These are phyloP conservation scores for Cylindrotheca closterium DNA, from an alignment of 108 stramenopile species.

Conservation along the genomic window DNA sequence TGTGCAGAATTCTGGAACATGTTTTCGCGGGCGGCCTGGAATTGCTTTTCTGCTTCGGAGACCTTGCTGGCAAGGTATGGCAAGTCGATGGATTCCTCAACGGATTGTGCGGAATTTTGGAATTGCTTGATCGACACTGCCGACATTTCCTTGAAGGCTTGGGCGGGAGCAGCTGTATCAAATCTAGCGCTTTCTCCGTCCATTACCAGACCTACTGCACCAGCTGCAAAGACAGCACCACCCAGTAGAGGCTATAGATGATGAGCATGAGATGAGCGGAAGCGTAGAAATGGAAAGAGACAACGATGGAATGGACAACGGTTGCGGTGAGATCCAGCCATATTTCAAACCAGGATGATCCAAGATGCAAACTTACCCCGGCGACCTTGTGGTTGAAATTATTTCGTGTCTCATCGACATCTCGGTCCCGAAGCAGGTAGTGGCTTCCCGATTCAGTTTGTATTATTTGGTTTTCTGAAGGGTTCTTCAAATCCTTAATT, in stretches of 20 bases:
- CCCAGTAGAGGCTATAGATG: neutral
- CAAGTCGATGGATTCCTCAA: neutral
- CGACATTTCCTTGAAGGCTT: neutral
- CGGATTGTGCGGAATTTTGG: neutral
- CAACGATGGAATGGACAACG: neutral
- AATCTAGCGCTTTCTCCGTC: neutral
- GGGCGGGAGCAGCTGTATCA: neutral
- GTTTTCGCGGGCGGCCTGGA: neutral
- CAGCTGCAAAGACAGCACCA: neutral
- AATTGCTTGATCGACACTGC: neutral
- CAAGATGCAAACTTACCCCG: neutral
- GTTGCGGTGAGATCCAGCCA: neutral
- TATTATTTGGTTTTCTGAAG: neutral
- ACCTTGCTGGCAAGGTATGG: neutral
- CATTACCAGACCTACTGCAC: neutral
- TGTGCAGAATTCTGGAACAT: neutral
- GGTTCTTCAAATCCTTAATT: neutral
- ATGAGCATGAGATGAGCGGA: no score
- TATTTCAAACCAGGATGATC: no score
- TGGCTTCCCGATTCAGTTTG: neutral
- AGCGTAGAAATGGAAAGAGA: neutral
- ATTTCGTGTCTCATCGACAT: no score
- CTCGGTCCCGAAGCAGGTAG: neutral
- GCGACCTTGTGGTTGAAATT: neutral
- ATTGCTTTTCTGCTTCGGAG: neutral